Evolutionary conservation across 1,139 yeast species (phyloP).

Genomic region (Sugiyamaella grinbergsii): DNA sequence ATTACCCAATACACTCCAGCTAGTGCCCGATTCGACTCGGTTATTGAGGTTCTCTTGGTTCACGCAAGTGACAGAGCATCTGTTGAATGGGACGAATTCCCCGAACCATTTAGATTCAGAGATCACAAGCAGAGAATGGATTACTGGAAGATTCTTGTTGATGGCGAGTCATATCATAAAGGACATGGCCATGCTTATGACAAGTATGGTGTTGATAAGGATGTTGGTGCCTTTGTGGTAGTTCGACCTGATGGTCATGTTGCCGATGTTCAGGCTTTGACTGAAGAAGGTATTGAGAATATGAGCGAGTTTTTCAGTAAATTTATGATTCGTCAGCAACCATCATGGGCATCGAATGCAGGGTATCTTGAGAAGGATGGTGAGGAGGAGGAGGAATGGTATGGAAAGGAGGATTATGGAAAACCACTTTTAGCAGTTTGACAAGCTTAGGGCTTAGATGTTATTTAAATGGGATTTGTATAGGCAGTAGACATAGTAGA

Average conservation of each 20-base stretch:
- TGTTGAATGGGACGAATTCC: slow-evolving; percentile 41
- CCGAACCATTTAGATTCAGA: slow-evolving; percentile 39
- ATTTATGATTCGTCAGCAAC: slow-evolving; percentile 37
- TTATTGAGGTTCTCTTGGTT: slow-evolving; percentile 39
- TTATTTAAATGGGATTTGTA: slow-evolving; percentile 5
- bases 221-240: slow-evolving; percentile 39
- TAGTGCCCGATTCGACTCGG: slow-evolving; percentile 35
- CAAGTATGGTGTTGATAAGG: slow-evolving; percentile 39
- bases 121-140: slow-evolving; percentile 41
- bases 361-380: slow-evolving; percentile 16
- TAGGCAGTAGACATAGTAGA: no score
- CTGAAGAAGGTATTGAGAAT: slow-evolving; percentile 33
- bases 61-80: slow-evolving; percentile 34
- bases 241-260: slow-evolving; percentile 47
- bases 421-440: slow-evolving; percentile 27
- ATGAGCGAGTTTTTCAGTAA: slow-evolving; percentile 36
- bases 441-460: no score
- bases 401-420: slow-evolving; percentile 27
- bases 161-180: slow-evolving; percentile 36
- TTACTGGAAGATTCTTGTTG: slow-evolving; percentile 41
- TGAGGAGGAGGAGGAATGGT: slow-evolving; percentile 26
- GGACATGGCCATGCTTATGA: slow-evolving; percentile 38
- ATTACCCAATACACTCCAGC: slow-evolving; percentile 39
- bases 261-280: slow-evolving; percentile 36
- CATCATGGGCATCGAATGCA: slow-evolving; percentile 26